Base-by-base conservation (phyloP, 345 rosid genomes). In the Eucalyptus lansdowneana region DNA sequence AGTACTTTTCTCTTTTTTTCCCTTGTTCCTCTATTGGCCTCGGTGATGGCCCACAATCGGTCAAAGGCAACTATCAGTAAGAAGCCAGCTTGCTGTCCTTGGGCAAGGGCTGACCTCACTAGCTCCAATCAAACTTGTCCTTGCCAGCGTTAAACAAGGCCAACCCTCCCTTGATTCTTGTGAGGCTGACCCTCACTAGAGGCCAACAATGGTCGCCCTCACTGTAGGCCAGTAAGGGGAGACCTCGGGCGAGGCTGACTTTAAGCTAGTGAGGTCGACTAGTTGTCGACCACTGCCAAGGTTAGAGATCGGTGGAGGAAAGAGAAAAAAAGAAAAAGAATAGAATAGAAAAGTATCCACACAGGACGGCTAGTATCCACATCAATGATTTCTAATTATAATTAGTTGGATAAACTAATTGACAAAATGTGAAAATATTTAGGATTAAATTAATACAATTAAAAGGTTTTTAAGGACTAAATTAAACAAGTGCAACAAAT, bases 351-450 rank as follows among this genome's bases (percentile, higher is more conserved):
- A 53, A 53, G 58, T 21, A 53, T 53, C 25, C 1, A 60, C 3
- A 27, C 1, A 12, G 2, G 31, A 60, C 0, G 0, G 4, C 2
- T 27, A 27, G 4, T 4, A 60, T 62, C 37, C 5, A n/a, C 37
- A 65, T 65, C 1, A 7, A 5, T 15, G 19, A n/a, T n/a, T 65
- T 65, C 4, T 5, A 15, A n/a, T 5, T 14, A 7, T 29, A n/a
- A 65, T 65, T 65, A 2, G 31, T 29, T 29, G 8, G 31, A 65
- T 27, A 27, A 14, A 29, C 5, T 62, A 62, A 62, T 15, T 65
- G 21, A 3, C 11, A 8, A n/a, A n/a, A n/a, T 31, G 2, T 29
- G 19, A n/a, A n/a, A 65, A n/a, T 14, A 8, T 67, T 67, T 67
- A 67, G 0, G 5, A 7, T n/a, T 67, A n/a, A 67, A 67, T n/a